Evolutionary conservation across 2,329 filamentous ascomycete species (phyloP), one percentile per base, ranked within the genome.

Genomic region (Nemania sp.): DNA sequence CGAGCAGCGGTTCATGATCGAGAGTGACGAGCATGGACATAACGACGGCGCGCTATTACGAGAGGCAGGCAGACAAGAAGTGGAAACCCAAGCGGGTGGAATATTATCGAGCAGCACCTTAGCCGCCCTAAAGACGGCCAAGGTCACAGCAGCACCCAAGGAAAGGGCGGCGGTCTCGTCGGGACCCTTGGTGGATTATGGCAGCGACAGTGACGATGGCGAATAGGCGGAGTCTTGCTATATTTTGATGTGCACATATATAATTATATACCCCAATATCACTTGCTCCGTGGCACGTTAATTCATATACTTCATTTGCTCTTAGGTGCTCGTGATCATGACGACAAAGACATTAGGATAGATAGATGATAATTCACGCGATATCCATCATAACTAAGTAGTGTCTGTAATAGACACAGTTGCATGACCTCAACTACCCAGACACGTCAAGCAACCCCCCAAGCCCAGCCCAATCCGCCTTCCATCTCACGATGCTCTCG

Each of bases 31-130:
- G 60, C 78, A 78, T 13, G 75, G 78, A 5, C 76, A 77, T 17
- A 74, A 76, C 65, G 71, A 73, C 43, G 74, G 71, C 1, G 75
- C 76, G 7, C 73, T 73, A 49, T 73, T 77, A 50, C 73, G 77
- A 37, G 77, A 80, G 29, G 69, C 75, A 60, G 71, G 69, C 55
- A 73, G 74, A 51, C 72, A 78, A 51, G 72, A 77, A 62, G 71
- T 74, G n/a, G 74, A 62, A 43, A 59, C 52, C 20, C 54, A 74
- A 54, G 72, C 74, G 32, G 80, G 80, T 18, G 89, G 91, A 0
- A 93, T 99, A 51, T 86, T 98, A 60, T 95, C 92, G 0, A 87
- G 84, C 61, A 90, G 87, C 55, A 96, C 93, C 7, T 79, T 98
- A 60, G 90, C 90, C 4, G 92, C 92, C 2, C 76, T 99, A 59